A percentile compares a stretch with the other conserved stretches of the same genome.
These are phyloP conservation scores for Phyllosticta capitalensis DNA, from an alignment of 2,329 filamentous ascomycete genomes.

Conservation along the genomic window DNA sequence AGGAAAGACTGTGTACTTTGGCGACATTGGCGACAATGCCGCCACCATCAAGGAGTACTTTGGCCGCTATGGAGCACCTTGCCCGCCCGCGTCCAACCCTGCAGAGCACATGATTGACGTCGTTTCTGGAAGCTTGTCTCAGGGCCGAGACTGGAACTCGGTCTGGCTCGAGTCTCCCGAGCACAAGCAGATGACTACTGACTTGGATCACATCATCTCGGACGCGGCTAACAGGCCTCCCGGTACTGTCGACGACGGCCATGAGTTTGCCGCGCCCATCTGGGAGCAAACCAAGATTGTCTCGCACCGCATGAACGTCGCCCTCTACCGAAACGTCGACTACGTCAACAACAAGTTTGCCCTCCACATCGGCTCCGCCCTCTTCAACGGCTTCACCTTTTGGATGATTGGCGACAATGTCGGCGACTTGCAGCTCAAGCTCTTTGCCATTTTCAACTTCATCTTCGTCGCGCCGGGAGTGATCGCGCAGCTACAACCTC, in stretches of 20 bases:
- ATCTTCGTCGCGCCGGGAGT: conserved; percentile 19
- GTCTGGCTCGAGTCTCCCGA: conserved; percentile 29
- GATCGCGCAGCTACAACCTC: conserved; percentile 30
- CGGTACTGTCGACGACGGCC: conserved; percentile 29
- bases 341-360: conserved; percentile 54
- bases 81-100: conserved; percentile 39
- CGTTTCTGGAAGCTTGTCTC: conserved; percentile 19
- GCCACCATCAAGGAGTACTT: conserved; percentile 49
- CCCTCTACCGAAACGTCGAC: conserved; percentile 53
- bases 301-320: conserved; percentile 37
- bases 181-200: conserved; percentile 23
- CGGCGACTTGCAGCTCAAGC: conserved; percentile 11
- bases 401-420: conserved; percentile 11
- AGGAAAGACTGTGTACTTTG: conserved; percentile 74
- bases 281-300: conserved; percentile 24
- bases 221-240: conserved; percentile 29
- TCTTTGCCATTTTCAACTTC: conserved; percentile 31
- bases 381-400: conserved; percentile 11
- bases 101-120: conserved; percentile 75
- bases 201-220: conserved; percentile 29
- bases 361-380: conserved; percentile 32
- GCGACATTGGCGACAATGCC: conserved; percentile 65
- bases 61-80: conserved; percentile 42
- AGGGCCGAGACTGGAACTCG: conserved; percentile 27
- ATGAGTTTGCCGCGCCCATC: conserved; percentile 27